These are phyloP conservation scores for Lyophyllum decastes DNA, from an alignment of 768 basidiomycete genomes.

Conservation along the genomic window DNA sequence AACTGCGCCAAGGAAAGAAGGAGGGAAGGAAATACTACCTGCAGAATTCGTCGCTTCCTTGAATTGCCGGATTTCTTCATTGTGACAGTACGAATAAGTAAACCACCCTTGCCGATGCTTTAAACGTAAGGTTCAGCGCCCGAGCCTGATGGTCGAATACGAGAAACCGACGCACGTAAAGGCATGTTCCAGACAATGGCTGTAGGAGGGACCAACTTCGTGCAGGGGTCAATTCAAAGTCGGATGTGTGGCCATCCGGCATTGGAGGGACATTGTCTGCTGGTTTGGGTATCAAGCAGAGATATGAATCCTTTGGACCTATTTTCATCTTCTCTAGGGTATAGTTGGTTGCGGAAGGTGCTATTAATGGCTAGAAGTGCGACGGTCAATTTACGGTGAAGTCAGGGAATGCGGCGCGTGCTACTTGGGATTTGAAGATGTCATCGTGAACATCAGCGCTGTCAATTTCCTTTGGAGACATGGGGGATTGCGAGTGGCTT, in stretches of 20 bases:
- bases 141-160: slow-evolving; percentile 25
- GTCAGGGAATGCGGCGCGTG: slow-evolving; percentile 22
- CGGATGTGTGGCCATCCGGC: slow-evolving; percentile 48
- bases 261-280: slow-evolving; percentile 44
- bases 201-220: slow-evolving; percentile 84
- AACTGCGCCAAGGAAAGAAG: slow-evolving; percentile 7
- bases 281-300: slow-evolving; percentile 78
- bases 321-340: slow-evolving; percentile 77
- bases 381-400: slow-evolving; percentile 12
- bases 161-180: slow-evolving; percentile 65
- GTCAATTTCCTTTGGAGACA: slow-evolving; percentile 60
- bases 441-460: slow-evolving; percentile 33
- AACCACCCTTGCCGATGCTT: slow-evolving; percentile 93
- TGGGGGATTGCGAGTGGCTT: slow-evolving; percentile 36
- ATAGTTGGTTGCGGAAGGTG: slow-evolving; percentile 33
- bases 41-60: slow-evolving; percentile 74
- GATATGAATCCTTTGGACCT: slow-evolving; percentile 66
- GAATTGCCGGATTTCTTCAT: slow-evolving; percentile 94
- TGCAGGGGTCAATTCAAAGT: slow-evolving; percentile 64
- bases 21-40: slow-evolving; percentile 45
- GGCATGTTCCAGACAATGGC: slow-evolving; percentile 76
- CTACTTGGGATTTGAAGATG: slow-evolving; percentile 30
- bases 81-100: slow-evolving; percentile 97
- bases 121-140: slow-evolving; percentile 31
- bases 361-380: slow-evolving; percentile 21